These are phyloP conservation scores for Mycena olivaceomarginata DNA, from an alignment of 768 basidiomycete genomes.

Conservation along the genomic window DNA sequence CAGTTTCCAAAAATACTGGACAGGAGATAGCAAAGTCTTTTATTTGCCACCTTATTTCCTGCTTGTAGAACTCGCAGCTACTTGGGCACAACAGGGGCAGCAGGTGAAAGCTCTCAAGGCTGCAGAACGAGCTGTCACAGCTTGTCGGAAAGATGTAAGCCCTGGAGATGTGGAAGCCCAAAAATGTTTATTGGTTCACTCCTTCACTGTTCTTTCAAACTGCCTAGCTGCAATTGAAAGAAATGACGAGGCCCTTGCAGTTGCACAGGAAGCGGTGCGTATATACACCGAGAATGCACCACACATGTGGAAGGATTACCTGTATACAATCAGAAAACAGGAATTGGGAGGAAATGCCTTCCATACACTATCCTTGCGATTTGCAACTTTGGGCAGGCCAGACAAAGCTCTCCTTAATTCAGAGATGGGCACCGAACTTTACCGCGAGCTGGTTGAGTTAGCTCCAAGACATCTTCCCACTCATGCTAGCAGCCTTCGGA, in stretches of 20 bases:
- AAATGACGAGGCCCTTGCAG: not conserved
- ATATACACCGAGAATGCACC: not conserved
- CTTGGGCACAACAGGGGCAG: no score
- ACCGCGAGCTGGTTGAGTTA: slow-evolving; percentile 11
- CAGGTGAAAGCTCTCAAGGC: not conserved
- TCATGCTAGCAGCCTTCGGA: slow-evolving; percentile 12
- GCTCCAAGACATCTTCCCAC: not conserved
- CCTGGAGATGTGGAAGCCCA: not conserved
- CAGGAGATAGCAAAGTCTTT: no score
- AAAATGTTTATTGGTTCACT: not conserved
- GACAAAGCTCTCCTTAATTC: not conserved
- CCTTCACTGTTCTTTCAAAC: slow-evolving; percentile 14
- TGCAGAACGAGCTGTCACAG: slow-evolving; percentile 10
- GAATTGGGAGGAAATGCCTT: slow-evolving; percentile 7
- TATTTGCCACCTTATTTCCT: no score
- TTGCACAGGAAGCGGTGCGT: slow-evolving; percentile 3
- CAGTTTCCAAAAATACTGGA: no score
- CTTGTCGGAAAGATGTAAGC: not conserved
- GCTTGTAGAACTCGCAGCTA: no score
- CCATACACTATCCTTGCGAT: slow-evolving; percentile 1
- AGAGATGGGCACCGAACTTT: not conserved
- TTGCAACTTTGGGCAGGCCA: not conserved
- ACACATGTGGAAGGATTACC: not conserved
- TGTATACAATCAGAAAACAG: not conserved
- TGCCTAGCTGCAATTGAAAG: slow-evolving; percentile 14